Conservation (phyloP, 1,284 basidiomycete genomes). For the Omphalotus olearius region DNA sequence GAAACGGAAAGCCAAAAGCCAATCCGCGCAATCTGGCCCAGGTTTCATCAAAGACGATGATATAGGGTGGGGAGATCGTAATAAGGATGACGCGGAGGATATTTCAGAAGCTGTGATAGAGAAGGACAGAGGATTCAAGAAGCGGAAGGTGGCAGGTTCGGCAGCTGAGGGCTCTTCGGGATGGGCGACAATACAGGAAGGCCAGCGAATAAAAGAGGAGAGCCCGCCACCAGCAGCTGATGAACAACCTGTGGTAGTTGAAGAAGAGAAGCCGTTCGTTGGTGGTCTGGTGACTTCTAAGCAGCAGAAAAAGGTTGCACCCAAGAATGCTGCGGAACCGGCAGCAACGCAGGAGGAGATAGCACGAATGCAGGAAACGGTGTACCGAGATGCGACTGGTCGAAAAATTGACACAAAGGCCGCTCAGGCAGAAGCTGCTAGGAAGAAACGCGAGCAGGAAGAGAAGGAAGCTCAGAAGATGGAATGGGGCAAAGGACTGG, state of each 20-base stretch:
- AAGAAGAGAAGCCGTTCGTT: conserved; percentile 40
- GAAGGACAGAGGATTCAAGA: conserved; percentile 73
- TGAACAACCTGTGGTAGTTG: conserved; percentile 64
- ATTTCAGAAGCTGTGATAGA: conserved; percentile 57
- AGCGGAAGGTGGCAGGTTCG: conserved; percentile 37
- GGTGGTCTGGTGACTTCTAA: conserved; percentile 79
- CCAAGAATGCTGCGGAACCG: conserved; percentile 30
- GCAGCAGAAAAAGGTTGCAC: conserved; percentile 55
- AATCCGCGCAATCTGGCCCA: conserved; percentile 27
- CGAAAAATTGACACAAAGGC: conserved; percentile 86
- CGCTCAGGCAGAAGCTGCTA: conserved; percentile 77
- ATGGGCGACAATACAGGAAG: conserved; percentile 54
- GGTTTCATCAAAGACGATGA: conserved; percentile 65
- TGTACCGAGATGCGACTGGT: conserved; percentile 91
- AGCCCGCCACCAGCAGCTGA: conserved; percentile 57
- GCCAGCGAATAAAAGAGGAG: conserved; percentile 34
- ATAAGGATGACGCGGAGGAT: conserved; percentile 50
- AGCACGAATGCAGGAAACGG: conserved; percentile 76
- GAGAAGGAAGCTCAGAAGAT: conserved; percentile 86
- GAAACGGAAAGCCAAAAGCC: conserved; percentile 45
- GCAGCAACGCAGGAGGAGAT: conserved; percentile 53
- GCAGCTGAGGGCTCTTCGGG: conserved; percentile 40
- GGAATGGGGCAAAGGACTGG: conserved; percentile 95
- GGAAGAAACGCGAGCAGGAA: conserved; percentile 72
- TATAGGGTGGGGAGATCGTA: conserved; percentile 52